phyloP scores from a whole-genome alignment of 139 green algal genomes.

The Chlamydomonas applanata region DNA sequence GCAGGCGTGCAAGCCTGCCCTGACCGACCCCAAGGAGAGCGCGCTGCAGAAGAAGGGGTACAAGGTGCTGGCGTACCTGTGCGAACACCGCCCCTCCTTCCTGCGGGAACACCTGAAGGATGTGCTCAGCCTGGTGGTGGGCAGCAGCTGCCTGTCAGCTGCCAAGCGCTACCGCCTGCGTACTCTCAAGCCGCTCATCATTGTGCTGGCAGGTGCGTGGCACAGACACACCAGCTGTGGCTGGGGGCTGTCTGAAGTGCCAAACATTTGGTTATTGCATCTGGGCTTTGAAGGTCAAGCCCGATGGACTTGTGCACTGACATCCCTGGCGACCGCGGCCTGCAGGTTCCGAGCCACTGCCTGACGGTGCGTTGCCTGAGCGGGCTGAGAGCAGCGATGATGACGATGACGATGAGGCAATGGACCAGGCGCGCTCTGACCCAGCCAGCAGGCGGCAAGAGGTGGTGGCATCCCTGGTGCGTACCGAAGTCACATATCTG shows the following conservation, averaged over 20 bases:
- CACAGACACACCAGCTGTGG: background rate
- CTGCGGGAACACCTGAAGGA: conserved; percentile 30
- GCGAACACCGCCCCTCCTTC: conserved; percentile 44
- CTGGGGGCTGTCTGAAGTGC: too few species aligned
- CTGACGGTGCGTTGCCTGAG: background rate
- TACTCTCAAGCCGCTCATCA: conserved; percentile 44
- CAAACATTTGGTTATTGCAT: too few species aligned
- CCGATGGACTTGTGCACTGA: background rate
- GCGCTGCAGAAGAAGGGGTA: conserved; percentile 93
- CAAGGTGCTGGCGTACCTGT: conserved; percentile 80
- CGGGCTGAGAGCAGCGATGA: background rate
- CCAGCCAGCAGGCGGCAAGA: background rate
- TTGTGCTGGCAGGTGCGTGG: conserved; percentile 13
- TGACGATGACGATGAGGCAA: background rate
- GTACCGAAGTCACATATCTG: too few species aligned
- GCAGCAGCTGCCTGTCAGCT: conserved; percentile 38
- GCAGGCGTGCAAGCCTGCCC: conserved; percentile 46
- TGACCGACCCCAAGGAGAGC: conserved; percentile 64
- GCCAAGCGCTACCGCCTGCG: conserved; percentile 83
- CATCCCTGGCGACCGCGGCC: background rate
- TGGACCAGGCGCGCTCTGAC: background rate
- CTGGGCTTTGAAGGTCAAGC: too few species aligned
- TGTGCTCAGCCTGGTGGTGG: conserved; percentile 60
- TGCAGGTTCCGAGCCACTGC: conserved; percentile 2
- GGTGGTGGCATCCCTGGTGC: background rate